These are phyloP conservation scores for Serendipita indica DNA, from an alignment of 768 basidiomycete species.

Conservation along the genomic window DNA sequence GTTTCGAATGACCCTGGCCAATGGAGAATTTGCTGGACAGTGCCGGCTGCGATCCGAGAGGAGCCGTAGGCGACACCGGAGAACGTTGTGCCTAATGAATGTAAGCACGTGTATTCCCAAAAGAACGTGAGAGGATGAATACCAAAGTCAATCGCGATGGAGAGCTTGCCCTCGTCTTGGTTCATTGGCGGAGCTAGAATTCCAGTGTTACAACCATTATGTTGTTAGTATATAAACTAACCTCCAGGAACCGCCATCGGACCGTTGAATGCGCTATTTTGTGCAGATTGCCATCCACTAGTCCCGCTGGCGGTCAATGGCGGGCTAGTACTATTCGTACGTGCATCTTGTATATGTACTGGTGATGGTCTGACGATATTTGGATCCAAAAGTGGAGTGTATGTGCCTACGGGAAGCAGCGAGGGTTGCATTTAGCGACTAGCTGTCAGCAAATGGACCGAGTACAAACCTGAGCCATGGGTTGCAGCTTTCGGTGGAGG, in stretches of 20 bases:
- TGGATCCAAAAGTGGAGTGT: slow-evolving; percentile 17
- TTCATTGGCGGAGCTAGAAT: neutral
- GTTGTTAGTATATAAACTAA: neutral
- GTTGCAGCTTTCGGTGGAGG: neutral
- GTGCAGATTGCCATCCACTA: slow-evolving; percentile 1
- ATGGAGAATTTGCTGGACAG: slow-evolving; percentile 67
- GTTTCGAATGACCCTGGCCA: slow-evolving; percentile 82
- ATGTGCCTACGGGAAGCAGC: slow-evolving; percentile 6
- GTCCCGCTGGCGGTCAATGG: neutral
- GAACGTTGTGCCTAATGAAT: slow-evolving; percentile 58
- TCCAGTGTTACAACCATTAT: neutral
- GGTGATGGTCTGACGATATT: slow-evolving; percentile 18
- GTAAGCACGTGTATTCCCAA: neutral
- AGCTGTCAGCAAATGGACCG: too few species aligned
- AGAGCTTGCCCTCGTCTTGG: slow-evolving; percentile 60
- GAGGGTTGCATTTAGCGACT: neutral
- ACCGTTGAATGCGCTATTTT: slow-evolving; percentile 9
- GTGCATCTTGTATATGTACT: slow-evolving; percentile 13
- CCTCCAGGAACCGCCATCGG: neutral
- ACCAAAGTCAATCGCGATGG: slow-evolving; percentile 76
- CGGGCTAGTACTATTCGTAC: slow-evolving; percentile 12
- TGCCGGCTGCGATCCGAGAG: slow-evolving; percentile 63
- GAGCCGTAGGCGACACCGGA: slow-evolving; percentile 82
- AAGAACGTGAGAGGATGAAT: slow-evolving; percentile 16
- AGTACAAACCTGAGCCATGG: neutral